Base-by-base conservation (phyloP, 2,329 filamentous ascomycete species). In the Aschersonia sp. region DNA sequence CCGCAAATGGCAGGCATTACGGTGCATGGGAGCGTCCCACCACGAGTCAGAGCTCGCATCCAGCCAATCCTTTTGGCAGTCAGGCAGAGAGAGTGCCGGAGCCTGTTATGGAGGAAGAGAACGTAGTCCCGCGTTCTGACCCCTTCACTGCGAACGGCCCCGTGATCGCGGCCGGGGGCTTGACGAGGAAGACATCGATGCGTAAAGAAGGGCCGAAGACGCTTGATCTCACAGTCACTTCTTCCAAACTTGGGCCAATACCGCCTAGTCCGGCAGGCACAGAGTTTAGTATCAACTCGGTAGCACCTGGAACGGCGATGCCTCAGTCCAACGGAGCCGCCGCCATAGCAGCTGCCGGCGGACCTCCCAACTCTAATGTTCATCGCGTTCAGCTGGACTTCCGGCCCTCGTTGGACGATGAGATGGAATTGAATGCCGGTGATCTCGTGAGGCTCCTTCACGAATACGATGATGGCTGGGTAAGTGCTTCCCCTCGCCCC, bases 381-480 rank as follows among this genome's bases (percentile, higher is more conserved):
- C 85, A 97, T 65, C 87, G 92, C 53, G 87, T 97, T 35, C 87
- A 96, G 64, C 79, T 97, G 55, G 89, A 96, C 64, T 98, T 97
- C 66, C 84, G 80, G 63, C 89, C 92, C 30, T 91, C 85, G 3
- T 83, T 97, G 74, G 84, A 88, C 5, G 92, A 98, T 60, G 92
- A 98, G 66, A 73, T 98, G 59, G 85, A 80, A 52, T 74, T 98
- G 43, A 77, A 72, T 52, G 78, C 83, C 50, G 92, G 92, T 47
- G 82, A 94, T 52, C 73, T 98, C 45, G 87, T 97, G 46, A 79
- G 91, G 53, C 72, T 98, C 53, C 73, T 97, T 47, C 91, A 97
- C 60, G 89, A 95, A 66, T 98, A 97, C 59, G 92, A 98, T 61
- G 92, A 98, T 67, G 92, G 92, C 58, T 98, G 92, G 92, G 86